Conservation (phyloP, 805 yeast genomes). For the Kazachstania martiniae region DNA sequence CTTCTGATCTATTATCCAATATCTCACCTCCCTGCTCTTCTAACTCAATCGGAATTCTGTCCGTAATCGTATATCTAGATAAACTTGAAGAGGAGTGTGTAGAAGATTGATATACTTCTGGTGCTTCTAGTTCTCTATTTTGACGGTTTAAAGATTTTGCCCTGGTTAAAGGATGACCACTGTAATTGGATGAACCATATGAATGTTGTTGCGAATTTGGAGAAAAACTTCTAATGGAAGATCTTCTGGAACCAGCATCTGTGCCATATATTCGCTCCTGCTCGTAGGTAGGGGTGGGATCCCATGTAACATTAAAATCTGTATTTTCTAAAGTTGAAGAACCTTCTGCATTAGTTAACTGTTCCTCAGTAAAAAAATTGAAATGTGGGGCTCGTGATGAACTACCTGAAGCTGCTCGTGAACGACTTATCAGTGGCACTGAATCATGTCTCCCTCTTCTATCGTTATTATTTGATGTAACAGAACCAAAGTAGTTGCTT, state of each 20-base stretch:
- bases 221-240: conserved; percentile 15
- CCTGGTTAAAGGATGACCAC: conserved; percentile 14
- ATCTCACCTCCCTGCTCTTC: conserved; percentile 26
- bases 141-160: conserved; percentile 16
- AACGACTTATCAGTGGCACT: conserved; percentile 26
- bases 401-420: conserved; percentile 23
- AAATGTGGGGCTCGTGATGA: conserved; percentile 39
- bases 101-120: conserved; percentile 10
- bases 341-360: conserved; percentile 81
- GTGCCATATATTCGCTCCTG: conserved; percentile 32
- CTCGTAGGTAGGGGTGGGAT: conserved; percentile 37
- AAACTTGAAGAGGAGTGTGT: conserved; percentile 28
- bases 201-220: conserved; percentile 10
- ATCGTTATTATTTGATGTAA: conserved; percentile 18
- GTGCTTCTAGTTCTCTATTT: conserved; percentile 4
- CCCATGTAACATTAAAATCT: conserved; percentile 72
- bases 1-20: conserved; percentile 23
- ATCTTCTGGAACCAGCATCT: conserved; percentile 15
- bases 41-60: conserved; percentile 30
- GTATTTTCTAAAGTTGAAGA: conserved; percentile 65
- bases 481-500: conserved; percentile 10
- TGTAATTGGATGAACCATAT: conserved; percentile 11
- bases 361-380: conserved; percentile 73
- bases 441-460: conserved; percentile 8
- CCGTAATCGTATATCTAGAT: conserved; percentile 28